Evolutionary conservation across 2,329 filamentous ascomycete genomes (phyloP).

Genomic region (Penicillium crustosum): DNA sequence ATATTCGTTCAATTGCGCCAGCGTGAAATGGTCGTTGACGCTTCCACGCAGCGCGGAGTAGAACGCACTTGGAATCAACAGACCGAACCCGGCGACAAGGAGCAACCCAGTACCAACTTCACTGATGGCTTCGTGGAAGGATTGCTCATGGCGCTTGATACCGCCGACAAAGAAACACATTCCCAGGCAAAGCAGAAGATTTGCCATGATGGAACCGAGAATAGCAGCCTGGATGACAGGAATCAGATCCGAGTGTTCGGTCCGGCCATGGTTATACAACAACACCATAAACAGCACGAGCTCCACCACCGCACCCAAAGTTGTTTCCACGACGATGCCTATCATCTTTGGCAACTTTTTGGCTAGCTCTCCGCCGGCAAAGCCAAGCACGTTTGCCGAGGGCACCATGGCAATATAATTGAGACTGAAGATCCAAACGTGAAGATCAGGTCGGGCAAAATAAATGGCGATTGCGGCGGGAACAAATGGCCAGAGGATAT

Average conservation of each 20-base stretch:
- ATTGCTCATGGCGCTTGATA: constrained; percentile 63
- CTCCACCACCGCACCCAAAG: constrained; percentile 73
- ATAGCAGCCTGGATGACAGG: constrained; percentile 82
- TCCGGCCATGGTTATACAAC: constrained; percentile 53
- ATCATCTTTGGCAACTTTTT: constrained; percentile 74
- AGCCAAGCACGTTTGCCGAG: constrained; percentile 72
- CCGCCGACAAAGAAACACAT: constrained; percentile 78
- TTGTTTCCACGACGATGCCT: constrained; percentile 51
- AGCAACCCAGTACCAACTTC: constrained; percentile 77
- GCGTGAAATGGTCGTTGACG: constrained; percentile 37
- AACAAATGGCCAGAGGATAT: constrained; percentile 73
- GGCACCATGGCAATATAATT: constrained; percentile 78
- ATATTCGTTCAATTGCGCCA: constrained; percentile 49
- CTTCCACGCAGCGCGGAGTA: constrained; percentile 46
- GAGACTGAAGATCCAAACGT: constrained; percentile 66
- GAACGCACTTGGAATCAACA: constrained; percentile 49
- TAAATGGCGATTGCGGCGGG: constrained; percentile 68
- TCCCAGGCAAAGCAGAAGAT: constrained; percentile 76
- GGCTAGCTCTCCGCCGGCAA: constrained; percentile 69
- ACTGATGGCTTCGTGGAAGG: constrained; percentile 72
- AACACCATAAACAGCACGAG: constrained; percentile 80
- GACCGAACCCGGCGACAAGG: constrained; percentile 67
- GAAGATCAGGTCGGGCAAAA: constrained; percentile 55
- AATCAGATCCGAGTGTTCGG: constrained; percentile 44
- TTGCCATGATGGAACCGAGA: constrained; percentile 78